phyloP scores from a whole-genome alignment of 2,329 filamentous ascomycete genomes.

The Lasiodiplodia sp. region DNA sequence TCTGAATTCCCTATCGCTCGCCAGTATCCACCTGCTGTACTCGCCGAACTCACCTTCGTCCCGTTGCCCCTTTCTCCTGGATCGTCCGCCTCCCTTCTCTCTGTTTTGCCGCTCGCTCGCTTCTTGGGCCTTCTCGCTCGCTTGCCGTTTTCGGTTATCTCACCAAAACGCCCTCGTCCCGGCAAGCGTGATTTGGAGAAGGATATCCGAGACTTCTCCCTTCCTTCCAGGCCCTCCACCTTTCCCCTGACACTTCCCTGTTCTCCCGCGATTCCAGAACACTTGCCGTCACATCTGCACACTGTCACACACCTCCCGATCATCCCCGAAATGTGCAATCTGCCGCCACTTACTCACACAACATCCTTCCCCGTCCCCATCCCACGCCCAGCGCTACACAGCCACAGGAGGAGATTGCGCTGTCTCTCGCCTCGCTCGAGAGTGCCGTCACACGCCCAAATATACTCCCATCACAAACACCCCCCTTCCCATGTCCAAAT shows the following conservation, averaged over 20 bases:
- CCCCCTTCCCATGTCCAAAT: conserved; percentile 12
- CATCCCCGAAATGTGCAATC: conserved; percentile 25
- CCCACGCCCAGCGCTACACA: conserved; percentile 5
- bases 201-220: conserved; percentile 23
- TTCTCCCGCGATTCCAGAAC: conserved; percentile 17
- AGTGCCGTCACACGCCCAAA: conserved; percentile 12
- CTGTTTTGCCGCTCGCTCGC: conserved; percentile 20
- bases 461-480: neutral
- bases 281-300: conserved; percentile 8
- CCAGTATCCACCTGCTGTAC: neutral
- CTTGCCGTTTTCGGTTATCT: conserved; percentile 25
- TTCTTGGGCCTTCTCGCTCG: conserved; percentile 23
- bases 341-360: conserved; percentile 21
- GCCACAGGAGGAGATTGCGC: conserved; percentile 27
- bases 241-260: conserved; percentile 1
- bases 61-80: conserved; percentile 14
- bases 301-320: conserved; percentile 21
- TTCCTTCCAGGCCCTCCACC: conserved; percentile 2
- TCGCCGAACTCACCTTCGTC: conserved; percentile 7
- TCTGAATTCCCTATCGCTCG: conserved; percentile 33
- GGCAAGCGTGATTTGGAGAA: conserved; percentile 1
- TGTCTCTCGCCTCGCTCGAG: conserved; percentile 2
- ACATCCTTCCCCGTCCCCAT: neutral
- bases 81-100: conserved; percentile 15
- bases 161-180: neutral